Evolutionary conservation across 805 yeast genomes (phyloP), one percentile per base, ranked within the genome.

Genomic region (Candida nitratophila): DNA sequence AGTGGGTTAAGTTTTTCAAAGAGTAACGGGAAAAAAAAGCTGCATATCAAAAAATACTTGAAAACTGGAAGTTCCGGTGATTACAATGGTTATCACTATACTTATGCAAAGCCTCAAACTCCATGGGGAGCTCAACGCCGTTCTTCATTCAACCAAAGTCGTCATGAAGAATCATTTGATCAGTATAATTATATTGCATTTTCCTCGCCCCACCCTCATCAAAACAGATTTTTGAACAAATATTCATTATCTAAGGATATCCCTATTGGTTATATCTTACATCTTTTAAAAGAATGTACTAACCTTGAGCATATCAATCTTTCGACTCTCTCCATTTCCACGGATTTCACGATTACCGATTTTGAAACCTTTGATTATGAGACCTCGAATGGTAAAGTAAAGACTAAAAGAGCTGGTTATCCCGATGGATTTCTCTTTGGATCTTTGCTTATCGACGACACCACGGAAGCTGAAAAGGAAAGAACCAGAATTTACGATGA

Each of bases 221-320:
- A 79, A 35, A 82, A 76, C 56, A 75, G 77, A 45, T 78, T 81
- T 49, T 59, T 86, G 32, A 54, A 71, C 43, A 82, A 77, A 58
- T 84, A 83, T 60, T 71, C 86, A 3, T 68, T 74, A 19, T 72
- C 82, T n/a, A 78, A 74, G 51, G 96, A 88, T 58, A 57, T 88
- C 7, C 96, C 96, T 1, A 64, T 83, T 26, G 96, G 96, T 0
- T 77, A 79, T 49, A 54, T 89, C 10, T 56, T 88, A 14, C 95
- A 86, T 57, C 54, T 87, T 32, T 55, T 88, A 33, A 73, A 72
- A n/a, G 64, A 76, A 30, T 89, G 96, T 56, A 78, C 78, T 14
- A 81, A 83, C 50, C 52, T 88, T 32, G 62, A 57, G 15, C 52
- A 63, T 3, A 51, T 88, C 21, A 71, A 88, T 52, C 59, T 88